Evolutionary conservation across 176 grass and related monocot species (phyloP), one percentile per base, ranked within the genome.

Genomic region (Luzula sylvatica): DNA sequence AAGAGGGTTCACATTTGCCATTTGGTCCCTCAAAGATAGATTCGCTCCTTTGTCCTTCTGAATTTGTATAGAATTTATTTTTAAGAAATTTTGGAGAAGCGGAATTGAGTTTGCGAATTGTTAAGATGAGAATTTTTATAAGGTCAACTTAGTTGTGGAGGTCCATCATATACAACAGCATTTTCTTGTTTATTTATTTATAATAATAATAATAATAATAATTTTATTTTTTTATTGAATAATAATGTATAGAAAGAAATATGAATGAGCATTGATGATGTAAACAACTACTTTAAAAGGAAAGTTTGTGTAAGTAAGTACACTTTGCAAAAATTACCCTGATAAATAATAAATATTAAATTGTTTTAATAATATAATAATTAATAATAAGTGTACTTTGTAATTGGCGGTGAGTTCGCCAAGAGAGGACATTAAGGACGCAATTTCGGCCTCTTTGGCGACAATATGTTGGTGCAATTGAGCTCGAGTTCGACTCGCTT

Each of bases 391-490:
- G n/a, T n/a, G n/a, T 98, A 98, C 92, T 85, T 70, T 82, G 42
- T 63, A 24, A 65, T 80, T 70, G 23, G 80, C 59, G 51, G 42
- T 90, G 38, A 90, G 72, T 67, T 98, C 92, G 55, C 86, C 85
- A 14, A 98, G 92, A 9, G 65, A 71, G 22, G 85, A 76, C 56
- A 90, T 65, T 56, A 98, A 59, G 24, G 82, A 71, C 65, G 92
- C 86, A 72, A 90, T 60, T 48, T 98, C 86, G 46, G 92, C 78
- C 68, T 98, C 81, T 72, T 90, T 90, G 23, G 92, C 79, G 25
- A 73, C 86, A 62, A 98, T 58, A 55, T 73, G 79, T 55, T 87
- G 92, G 56, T 83, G 92, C 21, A 98, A 66, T 55, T 98, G 81
- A 42, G 83, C 82, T 78, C 81, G 90, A 40, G 65, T 70, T 49